A percentile compares a stretch with the other conserved stretches of the same genome.
phyloP scores from a whole-genome alignment of 2,329 filamentous ascomycete genomes.

The Pestalotiopsis sp. region DNA sequence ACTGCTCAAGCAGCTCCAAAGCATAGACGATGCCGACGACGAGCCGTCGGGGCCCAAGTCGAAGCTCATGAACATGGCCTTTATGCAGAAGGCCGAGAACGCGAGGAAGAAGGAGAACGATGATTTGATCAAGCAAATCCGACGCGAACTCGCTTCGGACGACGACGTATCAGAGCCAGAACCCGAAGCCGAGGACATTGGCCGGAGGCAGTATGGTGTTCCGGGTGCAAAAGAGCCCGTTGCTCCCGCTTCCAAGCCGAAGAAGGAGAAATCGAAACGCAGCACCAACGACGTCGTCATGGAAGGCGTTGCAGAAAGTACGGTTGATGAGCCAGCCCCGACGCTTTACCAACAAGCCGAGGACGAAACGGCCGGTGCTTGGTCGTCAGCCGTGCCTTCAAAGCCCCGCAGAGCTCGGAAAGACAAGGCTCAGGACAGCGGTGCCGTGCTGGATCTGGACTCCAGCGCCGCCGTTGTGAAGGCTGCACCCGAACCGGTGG shows the following conservation, averaged over 20 bases:
- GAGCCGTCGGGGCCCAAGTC: conserved; percentile 54
- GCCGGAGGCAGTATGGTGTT: conserved; percentile 71
- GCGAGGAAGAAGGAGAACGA: conserved; percentile 80
- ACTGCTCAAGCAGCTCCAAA: conserved; percentile 52
- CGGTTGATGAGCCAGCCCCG: background rate
- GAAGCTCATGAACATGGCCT: conserved; percentile 82
- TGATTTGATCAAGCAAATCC: conserved; percentile 70
- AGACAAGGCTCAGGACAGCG: conserved; percentile 26
- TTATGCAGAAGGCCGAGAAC: conserved; percentile 90
- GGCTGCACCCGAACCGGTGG: conserved; percentile 20
- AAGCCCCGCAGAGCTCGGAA: conserved; percentile 28
- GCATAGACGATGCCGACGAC: conserved; percentile 47
- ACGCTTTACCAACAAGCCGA: background rate
- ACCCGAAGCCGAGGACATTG: conserved; percentile 61
- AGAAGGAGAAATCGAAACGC: conserved; percentile 24
- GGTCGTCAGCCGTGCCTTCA: conserved; percentile 28
- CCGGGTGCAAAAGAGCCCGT: conserved; percentile 33
- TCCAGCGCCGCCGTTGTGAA: conserved; percentile 29
- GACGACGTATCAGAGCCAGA: conserved; percentile 52
- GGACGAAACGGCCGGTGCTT: conserved; percentile 29
- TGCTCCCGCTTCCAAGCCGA: conserved; percentile 22
- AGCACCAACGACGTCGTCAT: background rate
- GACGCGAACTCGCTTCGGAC: conserved; percentile 71
- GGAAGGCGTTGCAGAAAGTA: conserved; percentile 22
- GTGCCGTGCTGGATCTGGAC: conserved; percentile 32